Base-by-base conservation (phyloP, 73 alveolate genomes). In the Symbiodinium pilosum region DNA sequence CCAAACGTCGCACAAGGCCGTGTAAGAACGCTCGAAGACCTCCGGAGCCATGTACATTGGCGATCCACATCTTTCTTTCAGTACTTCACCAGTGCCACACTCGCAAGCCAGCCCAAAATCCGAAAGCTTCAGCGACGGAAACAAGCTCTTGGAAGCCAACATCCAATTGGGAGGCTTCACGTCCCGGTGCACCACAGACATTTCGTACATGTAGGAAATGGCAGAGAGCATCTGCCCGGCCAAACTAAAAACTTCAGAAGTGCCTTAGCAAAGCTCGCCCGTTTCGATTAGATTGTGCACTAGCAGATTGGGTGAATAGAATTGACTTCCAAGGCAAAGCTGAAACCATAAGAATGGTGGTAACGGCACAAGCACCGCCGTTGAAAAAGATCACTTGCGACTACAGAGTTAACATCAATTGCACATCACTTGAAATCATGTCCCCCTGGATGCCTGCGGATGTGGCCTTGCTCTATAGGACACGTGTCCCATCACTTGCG, bases 31-130 rank as follows among this genome's bases (percentile, higher is more conserved):
- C 52, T 44, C 64, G 44, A 99, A 93, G 51, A 99, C 99, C 99
- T 99, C 99, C 2, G 99, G 99, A n/a, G 99, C 99, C 98, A 99
- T 99, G 96, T 83, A 99, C 85, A 41, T 92, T 30, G 99, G 99
- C n/a, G 99, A 99, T 38, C 99, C 99, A 26, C 99, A 98, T 24
- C 20, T 24, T 38, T 39, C 56, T 21, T 0, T 42, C 42, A 40
- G 4, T 12, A 11, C 30, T 59, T 81, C 83, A 18, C 56, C 40
- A 18, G 89, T n/a, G 3, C 2, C 52, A 30, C 47, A 36, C n/a
- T 12, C 40, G 42, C n/a, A n/a, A n/a, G 87, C 77, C 43, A 91
- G 54, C 24, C 97, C 97, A n/a, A 91, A 91, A 52, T 91, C 97
- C 77, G 97, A 91, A n/a, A 91, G 97, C 77, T 91, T 91, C 81